Base-by-base conservation (phyloP, 805 yeast species). In the Metschnikowia cerradonensis region DNA sequence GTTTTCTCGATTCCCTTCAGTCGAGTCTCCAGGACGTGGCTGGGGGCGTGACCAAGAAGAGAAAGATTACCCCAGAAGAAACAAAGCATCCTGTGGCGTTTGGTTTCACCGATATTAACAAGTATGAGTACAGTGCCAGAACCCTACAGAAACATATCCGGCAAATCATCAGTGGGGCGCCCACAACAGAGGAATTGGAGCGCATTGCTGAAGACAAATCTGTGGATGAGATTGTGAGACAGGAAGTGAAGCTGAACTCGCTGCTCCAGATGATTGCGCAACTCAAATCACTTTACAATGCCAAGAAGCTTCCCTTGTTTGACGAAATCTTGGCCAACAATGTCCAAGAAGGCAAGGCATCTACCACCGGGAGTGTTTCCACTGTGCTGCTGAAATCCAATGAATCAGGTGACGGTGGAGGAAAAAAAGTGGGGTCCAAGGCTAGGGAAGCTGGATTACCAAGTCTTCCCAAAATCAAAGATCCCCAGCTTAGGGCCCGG, bases 391-490 rank as follows among this genome's bases (percentile, higher is more conserved):
- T 30, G 34, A 15, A 26, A 13, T 40, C 43, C 15, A 15, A n/a
- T 13, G 33, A 6, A 4, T 8, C 6, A 13, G 8, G 3, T 3
- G 22, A 26, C 3, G 7, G 7, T 22, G 19, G 15, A n/a, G 19
- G 17, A 15, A n/a, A 13, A 5, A 8, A 15, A 26, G 7, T 15
- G 5, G 32, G 13, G 4, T 15, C 20, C 34, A 15, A 40, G 33
- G 22, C 43, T 6, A 42, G 45, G 33, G 30, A 32, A 31, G 1
- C n/a, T 13, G 52, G 54, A 1, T 38, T 81, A 79, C 97, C 97
- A 1, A 74, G 73, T 10, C 66, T 90, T 15, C 97, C 97, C 0
- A 67, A 65, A 31, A 87, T 92, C 38, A 66, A 73, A 6, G 79
- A 85, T 60, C 78, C 79, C 0, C 73, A 73, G 3, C 76, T 90